These are phyloP conservation scores for Hirsutella minnesotensis DNA, from an alignment of 2,329 filamentous ascomycete species.

Conservation along the genomic window DNA sequence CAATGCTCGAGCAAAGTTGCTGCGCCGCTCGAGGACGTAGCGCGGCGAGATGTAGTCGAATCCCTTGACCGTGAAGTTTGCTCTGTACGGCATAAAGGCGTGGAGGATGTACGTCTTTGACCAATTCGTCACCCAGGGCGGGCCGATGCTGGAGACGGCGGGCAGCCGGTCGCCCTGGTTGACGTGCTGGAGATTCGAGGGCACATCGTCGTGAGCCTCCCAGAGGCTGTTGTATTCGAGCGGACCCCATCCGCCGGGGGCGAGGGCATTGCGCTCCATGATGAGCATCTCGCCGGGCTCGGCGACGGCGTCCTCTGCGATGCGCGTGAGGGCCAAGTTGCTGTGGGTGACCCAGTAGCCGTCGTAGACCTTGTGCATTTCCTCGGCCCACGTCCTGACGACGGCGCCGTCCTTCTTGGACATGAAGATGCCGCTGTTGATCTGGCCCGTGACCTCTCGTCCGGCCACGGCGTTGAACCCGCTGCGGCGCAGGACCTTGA, in stretches of 20 bases:
- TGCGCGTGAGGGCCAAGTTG: slow-evolving; percentile 12
- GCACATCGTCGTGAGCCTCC: neutral
- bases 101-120: slow-evolving; percentile 11
- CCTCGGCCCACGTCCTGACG: slow-evolving; percentile 9
- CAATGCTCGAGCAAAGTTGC: slow-evolving; percentile 12
- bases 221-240: neutral
- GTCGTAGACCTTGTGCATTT: slow-evolving; percentile 15
- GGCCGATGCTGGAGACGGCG: neutral
- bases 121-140: slow-evolving; percentile 10
- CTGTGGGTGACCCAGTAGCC: slow-evolving; percentile 16
- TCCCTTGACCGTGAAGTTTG: slow-evolving; percentile 1
- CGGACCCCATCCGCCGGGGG: neutral
- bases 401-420: slow-evolving; percentile 7
- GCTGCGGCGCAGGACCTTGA: slow-evolving; percentile 7
- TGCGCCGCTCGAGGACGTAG: slow-evolving; percentile 11
- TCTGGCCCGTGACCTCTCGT: slow-evolving; percentile 6
- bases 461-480: slow-evolving; percentile 9
- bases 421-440: slow-evolving; percentile 15
- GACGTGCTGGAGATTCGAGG: too few relatives aligned
- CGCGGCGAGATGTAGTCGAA: slow-evolving; percentile 8
- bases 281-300: slow-evolving; percentile 14
- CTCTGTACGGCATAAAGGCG: slow-evolving; percentile 7
- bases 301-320: slow-evolving; percentile 33
- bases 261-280: neutral
- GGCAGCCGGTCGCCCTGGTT: too few relatives aligned